These are phyloP conservation scores for Cercospora citrullina DNA, from an alignment of 2,329 filamentous ascomycete species.

Conservation along the genomic window DNA sequence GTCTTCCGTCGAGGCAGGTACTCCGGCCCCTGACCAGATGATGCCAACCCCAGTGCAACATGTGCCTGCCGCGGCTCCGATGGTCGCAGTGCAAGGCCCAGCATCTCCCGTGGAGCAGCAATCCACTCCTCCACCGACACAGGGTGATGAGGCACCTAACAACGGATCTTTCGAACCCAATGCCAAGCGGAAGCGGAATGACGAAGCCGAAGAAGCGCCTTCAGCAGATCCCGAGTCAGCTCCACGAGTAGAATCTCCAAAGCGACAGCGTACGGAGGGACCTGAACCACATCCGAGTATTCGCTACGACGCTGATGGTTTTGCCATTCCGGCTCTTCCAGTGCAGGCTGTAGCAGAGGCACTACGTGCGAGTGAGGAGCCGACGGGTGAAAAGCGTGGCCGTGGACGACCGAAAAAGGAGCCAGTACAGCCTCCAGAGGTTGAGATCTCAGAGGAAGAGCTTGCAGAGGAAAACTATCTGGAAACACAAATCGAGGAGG, in stretches of 20 bases:
- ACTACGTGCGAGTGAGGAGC: not conserved
- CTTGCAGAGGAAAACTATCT: conserved; percentile 50
- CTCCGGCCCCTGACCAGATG: conserved; percentile 8
- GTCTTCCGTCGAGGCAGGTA: conserved; percentile 24
- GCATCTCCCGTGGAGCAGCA: not conserved
- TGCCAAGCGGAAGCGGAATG: conserved; percentile 21
- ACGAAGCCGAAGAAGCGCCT: conserved; percentile 23
- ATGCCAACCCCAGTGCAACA: conserved; percentile 7
- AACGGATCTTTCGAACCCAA: not conserved
- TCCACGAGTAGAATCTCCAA: conserved; percentile 20
- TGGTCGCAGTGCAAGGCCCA: conserved; percentile 3
- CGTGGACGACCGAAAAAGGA: conserved; percentile 33
- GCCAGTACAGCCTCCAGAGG: conserved; percentile 34
- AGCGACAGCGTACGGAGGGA: conserved; percentile 23
- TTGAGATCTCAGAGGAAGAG: conserved; percentile 46
- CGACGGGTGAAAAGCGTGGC: conserved; percentile 38
- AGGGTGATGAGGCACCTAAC: conserved; percentile 3
- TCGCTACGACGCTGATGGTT: conserved; percentile 45
- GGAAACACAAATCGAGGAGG: conserved; percentile 46
- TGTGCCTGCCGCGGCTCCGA: conserved; percentile 11
- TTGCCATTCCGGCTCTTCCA: conserved; percentile 41
- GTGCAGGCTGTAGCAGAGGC: conserved; percentile 1
- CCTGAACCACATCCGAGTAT: conserved; percentile 5
- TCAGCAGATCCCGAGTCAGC: conserved; percentile 4
- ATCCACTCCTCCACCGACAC: conserved; percentile 14